Conservation (phyloP, 768 basidiomycete genomes). For the Xanthoconium stramineum region DNA sequence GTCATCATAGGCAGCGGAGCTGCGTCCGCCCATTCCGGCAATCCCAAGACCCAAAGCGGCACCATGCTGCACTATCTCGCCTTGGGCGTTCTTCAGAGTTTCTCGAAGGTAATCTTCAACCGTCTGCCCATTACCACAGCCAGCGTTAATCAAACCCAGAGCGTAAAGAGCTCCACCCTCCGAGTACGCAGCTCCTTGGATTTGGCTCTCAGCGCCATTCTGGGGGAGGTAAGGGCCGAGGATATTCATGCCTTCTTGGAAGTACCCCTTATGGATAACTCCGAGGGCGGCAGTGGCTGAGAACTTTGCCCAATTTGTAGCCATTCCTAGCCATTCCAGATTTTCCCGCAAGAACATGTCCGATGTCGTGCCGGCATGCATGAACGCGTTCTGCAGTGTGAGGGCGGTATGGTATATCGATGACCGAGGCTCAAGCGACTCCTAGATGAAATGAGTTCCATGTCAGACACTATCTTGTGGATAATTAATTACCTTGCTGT, state of each 20-base stretch:
- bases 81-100: constrained; percentile 68
- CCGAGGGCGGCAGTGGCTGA: constrained; percentile 95
- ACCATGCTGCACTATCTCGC: constrained; percentile 94
- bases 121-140: constrained; percentile 68
- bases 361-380: constrained; percentile 97
- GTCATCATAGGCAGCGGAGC: constrained; percentile 86
- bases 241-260: constrained; percentile 88
- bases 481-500: constrained; percentile 71
- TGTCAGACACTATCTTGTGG: not conserved
- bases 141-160: constrained; percentile 91
- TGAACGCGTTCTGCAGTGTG: constrained; percentile 95
- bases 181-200: constrained; percentile 79
- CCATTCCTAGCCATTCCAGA: constrained; percentile 92
- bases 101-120: constrained; percentile 78
- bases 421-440: constrained; percentile 86
- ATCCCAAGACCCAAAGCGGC: constrained; percentile 97
- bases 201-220: constrained; percentile 67
- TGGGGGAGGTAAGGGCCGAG: constrained; percentile 92
- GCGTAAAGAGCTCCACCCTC: constrained; percentile 98
- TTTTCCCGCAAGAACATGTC: constrained; percentile 93
- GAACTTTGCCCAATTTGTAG: constrained; percentile 98
- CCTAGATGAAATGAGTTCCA: constrained; percentile 42
- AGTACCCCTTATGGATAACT: constrained; percentile 96
- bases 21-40: constrained; percentile 90
- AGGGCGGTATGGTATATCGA: constrained; percentile 98